Base-by-base conservation (phyloP, 805 yeast species). In the Zygosaccharomyces pseudorouxii region DNA sequence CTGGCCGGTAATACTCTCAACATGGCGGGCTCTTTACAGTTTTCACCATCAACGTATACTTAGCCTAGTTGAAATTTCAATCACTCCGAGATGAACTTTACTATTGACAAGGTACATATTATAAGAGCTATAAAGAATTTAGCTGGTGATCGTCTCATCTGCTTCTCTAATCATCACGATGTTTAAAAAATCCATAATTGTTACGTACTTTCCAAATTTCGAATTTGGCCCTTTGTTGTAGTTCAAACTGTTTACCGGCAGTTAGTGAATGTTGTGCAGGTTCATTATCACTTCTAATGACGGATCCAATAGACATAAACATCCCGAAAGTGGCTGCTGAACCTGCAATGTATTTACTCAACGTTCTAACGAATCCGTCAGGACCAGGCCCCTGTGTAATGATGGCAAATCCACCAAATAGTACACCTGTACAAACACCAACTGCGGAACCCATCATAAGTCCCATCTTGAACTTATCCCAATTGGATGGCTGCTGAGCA, bases 381-480 rank as follows among this genome's bases (percentile, higher is more conserved):
- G 99, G 99, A 11, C 96, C 97, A n/a, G 99, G 93, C 16, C 99
- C 99, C 57, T 86, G 83, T 48, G 89, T 90, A 55, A 89, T 68
- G 57, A 95, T 85, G 50, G 97, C 84, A 63, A 87, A 82, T 20
- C 97, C 96, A 45, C 98, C 99, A 68, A 92, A 93, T 56, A 95
- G 73, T 42, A 92, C 84, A 54, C 99, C 99, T 35, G 92, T 89
- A 62, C 95, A 93, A 8, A 89, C 93, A 55, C 99, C 99, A 16
- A 72, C 76, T 1, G 75, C 68, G 14, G 75, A 81, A 54, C 99
- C 99, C 97, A 93, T 93, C 74, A 92, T 73, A 52, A 89, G 84
- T 47, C 99, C 99, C 98, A 93, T 93, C 73, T 93, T 93, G 80
- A 93, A 87, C 73, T 93, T 93, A 48, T 93, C 97, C 73, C 90